phyloP scores from a whole-genome alignment of 495 filamentous ascomycete species.

The Penicillium bovifimosum region DNA sequence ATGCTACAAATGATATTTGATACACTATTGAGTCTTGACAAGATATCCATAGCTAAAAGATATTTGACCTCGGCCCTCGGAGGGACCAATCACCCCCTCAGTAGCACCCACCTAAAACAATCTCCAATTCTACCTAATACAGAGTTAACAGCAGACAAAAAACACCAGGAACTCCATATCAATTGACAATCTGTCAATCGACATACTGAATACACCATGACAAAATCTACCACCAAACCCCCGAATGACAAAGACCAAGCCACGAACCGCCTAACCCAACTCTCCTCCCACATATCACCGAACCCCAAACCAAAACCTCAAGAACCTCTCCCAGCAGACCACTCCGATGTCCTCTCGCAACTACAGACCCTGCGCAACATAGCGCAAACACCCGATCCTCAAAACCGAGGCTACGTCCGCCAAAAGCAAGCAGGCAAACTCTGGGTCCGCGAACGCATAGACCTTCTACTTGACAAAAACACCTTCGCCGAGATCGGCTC shows the following conservation, averaged over 20 bases:
- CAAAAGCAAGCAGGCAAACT: conserved; percentile 60
- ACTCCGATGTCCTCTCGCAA: conserved; percentile 54
- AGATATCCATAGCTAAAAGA: conserved; percentile 1
- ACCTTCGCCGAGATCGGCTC: conserved; percentile 55
- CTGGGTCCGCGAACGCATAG: conserved; percentile 59
- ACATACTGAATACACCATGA: no score
- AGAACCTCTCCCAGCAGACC: conserved; percentile 49
- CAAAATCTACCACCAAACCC: conserved; percentile 8
- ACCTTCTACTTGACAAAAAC: conserved; percentile 47
- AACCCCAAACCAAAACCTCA: conserved; percentile 8
- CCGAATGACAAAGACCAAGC: conserved; percentile 18
- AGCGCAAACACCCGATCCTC: conserved; percentile 48
- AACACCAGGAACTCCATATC: neutral
- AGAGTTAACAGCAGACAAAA: neutral
- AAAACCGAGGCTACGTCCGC: conserved; percentile 50
- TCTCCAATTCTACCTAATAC: neutral
- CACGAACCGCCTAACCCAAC: conserved; percentile 31
- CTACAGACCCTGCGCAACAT: conserved; percentile 44
- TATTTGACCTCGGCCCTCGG: conserved; percentile 18
- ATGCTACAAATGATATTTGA: neutral
- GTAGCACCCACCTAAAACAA: neutral
- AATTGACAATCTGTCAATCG: no score
- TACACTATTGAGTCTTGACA: neutral
- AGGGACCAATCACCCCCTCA: conserved; percentile 10
- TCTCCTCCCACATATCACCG: conserved; percentile 31